Evolutionary conservation across 495 filamentous ascomycete genomes (phyloP), one percentile per base, ranked within the genome.

Genomic region (Aspergillus sclerotiicarbonarius): DNA sequence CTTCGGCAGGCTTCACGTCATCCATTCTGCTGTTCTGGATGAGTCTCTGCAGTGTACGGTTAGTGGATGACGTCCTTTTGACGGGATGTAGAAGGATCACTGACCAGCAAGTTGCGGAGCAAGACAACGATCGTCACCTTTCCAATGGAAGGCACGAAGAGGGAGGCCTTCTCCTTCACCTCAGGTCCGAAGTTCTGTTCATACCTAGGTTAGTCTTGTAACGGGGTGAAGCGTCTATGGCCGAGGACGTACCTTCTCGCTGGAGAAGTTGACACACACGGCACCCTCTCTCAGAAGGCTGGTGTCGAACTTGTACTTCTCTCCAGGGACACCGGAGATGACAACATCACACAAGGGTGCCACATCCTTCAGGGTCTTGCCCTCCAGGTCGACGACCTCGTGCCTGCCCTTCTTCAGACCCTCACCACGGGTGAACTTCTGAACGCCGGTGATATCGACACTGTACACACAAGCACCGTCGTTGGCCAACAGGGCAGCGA

Each of bases 231-330:
- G 0, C 12, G 37, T 1, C 8, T 8, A 50, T 37, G 16, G 13
- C 15, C 2, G 15, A 49, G 15, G 50, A 47, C 72, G 46, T 64
- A 87, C 84, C 83, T 92, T 92, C 69, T 91, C 91, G 43, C 89
- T 95, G 15, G 91, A 96, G 73, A 98, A 97, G 73, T 98, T 98
- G 72, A 98, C 89, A 76, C 94, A 98, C 18, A 96, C 90, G 41
- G 89, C 91, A 51, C 94, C 94, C 41, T 96, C 90, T 41, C 89
- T 82, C 58, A 98, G 72, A 53, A 95, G 72, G 41, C 87, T 81
- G 4, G 87, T 87, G 8, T 92, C 90, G 39, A 98, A 89, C 77
- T 96, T 97, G 78, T 86, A 98, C 48, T 74, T 80, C 19, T 92
- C 84, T 10, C 84, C 81, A 0, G 94, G 94, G n/a, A 98, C 94